These are phyloP conservation scores for Elaeis guineensis DNA, from an alignment of 176 grass and related monocot species.

Conservation along the genomic window DNA sequence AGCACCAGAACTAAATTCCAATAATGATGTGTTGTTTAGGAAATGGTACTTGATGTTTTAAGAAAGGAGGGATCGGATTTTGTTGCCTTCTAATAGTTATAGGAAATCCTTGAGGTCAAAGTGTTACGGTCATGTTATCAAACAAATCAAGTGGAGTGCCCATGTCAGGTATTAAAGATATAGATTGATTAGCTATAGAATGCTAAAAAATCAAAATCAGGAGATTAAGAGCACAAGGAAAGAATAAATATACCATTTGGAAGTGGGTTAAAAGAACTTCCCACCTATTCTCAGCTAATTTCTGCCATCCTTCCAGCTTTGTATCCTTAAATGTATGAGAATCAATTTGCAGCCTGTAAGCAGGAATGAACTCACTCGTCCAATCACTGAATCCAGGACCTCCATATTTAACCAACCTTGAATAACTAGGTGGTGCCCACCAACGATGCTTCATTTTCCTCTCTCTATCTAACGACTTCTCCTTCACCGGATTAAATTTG, in stretches of 20 bases:
- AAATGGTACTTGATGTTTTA: too few relatives aligned
- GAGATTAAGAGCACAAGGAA: not conserved
- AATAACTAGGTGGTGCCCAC: constrained; percentile 51
- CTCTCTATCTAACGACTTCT: constrained; percentile 1
- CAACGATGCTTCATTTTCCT: constrained; percentile 31
- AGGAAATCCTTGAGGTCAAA: too few relatives aligned
- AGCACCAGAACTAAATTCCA: too few relatives aligned
- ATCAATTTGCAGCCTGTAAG: constrained; percentile 67
- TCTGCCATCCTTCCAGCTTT: constrained; percentile 49
- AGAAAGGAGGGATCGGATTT: too few relatives aligned
- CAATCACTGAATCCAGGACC: constrained; percentile 44
- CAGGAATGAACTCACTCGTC: constrained; percentile 54
- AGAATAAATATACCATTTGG: constrained; percentile 71
- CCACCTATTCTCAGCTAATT: constrained; percentile 52
- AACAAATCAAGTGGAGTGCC: too few relatives aligned
- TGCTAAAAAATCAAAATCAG: not conserved
- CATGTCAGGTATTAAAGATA: too few relatives aligned
- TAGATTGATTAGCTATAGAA: too few relatives aligned
- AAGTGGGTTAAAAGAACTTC: constrained; percentile 80
- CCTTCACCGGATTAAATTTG: constrained; percentile 28
- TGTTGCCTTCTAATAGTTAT: too few relatives aligned
- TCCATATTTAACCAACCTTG: constrained; percentile 41
- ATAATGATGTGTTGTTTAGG: too few relatives aligned
- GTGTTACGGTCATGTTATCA: too few relatives aligned
- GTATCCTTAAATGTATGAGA: constrained; percentile 36